A percentile compares a stretch with the other conserved stretches of the same genome.
Conservation (phyloP, 495 filamentous ascomycete species). For the Xylaria sp. region DNA sequence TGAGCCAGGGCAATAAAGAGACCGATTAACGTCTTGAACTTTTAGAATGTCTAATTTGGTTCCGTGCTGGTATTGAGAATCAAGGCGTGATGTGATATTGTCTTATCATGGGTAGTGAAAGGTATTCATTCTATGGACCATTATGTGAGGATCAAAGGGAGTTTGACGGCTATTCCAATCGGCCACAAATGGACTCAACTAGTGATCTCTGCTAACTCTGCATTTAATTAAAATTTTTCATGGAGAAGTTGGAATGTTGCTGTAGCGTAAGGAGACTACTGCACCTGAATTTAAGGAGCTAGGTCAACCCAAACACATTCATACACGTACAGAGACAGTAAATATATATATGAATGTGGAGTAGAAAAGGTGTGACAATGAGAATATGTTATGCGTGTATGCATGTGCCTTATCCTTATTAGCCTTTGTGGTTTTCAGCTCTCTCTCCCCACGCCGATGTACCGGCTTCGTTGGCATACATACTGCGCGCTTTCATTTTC, state of each 20-base stretch:
- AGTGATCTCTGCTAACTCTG: neutral
- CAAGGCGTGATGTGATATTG: neutral
- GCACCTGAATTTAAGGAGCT: neutral
- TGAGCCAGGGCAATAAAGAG: neutral
- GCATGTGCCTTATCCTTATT: neutral
- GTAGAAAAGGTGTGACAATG: neutral
- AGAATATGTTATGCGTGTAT: neutral
- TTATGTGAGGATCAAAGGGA: neutral
- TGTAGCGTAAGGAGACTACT: neutral
- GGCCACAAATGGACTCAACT: neutral
- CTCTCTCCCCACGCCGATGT: neutral
- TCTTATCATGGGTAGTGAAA: neutral
- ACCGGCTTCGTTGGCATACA: neutral
- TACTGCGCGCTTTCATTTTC: neutral
- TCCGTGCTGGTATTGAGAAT: too few species aligned
- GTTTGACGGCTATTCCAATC: neutral
- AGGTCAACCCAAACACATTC: neutral
- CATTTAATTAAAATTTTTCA: neutral
- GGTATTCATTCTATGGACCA: neutral
- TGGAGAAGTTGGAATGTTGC: neutral
- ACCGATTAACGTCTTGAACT: neutral
- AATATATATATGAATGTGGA: neutral
- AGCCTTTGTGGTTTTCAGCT: neutral
- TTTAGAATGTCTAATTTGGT: neutral
- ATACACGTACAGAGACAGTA: neutral